A percentile compares a stretch with the other conserved stretches of the same genome.
Conservation (phyloP, 495 filamentous ascomycete species). For the Daldinia caldariorum region DNA sequence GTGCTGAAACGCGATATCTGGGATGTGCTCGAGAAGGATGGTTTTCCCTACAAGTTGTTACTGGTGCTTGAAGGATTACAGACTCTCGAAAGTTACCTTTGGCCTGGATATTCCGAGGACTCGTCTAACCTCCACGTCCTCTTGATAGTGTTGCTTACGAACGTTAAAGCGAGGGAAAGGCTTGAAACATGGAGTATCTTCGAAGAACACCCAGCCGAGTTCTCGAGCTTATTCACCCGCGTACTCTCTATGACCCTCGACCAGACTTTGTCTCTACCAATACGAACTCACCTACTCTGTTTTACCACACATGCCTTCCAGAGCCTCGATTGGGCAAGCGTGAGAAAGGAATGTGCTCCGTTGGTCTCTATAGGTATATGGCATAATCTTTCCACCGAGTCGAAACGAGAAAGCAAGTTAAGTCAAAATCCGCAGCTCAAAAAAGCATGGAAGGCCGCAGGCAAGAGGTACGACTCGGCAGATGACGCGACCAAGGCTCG, state of each 20-base stretch:
- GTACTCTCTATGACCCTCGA: conserved; percentile 91
- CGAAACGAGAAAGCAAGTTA: conserved; percentile 72
- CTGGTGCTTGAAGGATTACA: conserved; percentile 89
- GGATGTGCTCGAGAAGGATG: conserved; percentile 84
- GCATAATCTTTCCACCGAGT: conserved; percentile 84
- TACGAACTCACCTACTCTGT: conserved; percentile 81
- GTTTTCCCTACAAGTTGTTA: conserved; percentile 78
- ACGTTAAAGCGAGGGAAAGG: conserved; percentile 87
- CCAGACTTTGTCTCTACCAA: conserved; percentile 70
- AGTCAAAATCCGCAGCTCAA: conserved; percentile 73
- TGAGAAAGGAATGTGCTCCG: conserved; percentile 95
- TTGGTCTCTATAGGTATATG: conserved; percentile 94
- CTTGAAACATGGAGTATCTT: conserved; percentile 92
- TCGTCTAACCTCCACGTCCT: conserved; percentile 91
- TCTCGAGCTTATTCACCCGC: conserved; percentile 90
- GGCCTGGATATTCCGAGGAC: conserved; percentile 91
- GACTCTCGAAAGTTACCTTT: conserved; percentile 89
- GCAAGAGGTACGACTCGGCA: conserved; percentile 86
- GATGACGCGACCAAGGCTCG: conserved; percentile 82
- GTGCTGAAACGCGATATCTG: conserved; percentile 90
- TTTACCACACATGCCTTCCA: conserved; percentile 94
- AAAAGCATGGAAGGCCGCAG: conserved; percentile 90
- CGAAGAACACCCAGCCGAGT: conserved; percentile 77
- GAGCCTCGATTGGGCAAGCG: conserved; percentile 86
- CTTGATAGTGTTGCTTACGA: conserved; percentile 82